Conservation (phyloP, 2,329 filamentous ascomycete species). For the Aspergillus sp. region DNA sequence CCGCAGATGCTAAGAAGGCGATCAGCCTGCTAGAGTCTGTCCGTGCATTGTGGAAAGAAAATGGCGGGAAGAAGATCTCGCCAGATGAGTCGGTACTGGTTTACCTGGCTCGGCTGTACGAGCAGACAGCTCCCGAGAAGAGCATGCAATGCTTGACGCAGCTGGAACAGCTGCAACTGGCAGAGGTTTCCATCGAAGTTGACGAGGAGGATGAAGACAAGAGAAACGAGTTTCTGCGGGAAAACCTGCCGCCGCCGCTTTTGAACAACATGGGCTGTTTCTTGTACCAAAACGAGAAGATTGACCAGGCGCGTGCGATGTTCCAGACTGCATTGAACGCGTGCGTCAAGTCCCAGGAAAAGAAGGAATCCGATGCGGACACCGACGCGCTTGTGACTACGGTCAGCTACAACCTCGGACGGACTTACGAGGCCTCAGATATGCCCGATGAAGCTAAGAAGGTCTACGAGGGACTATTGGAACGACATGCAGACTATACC, state of each 20-base stretch:
- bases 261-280: slow-evolving; percentile 98
- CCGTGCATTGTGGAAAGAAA: slow-evolving; percentile 80
- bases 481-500: slow-evolving; percentile 82
- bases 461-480: slow-evolving; percentile 78
- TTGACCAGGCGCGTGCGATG: slow-evolving; percentile 70
- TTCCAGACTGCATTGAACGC: slow-evolving; percentile 89
- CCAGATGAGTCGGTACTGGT: slow-evolving; percentile 83
- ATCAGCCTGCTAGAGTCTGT: slow-evolving; percentile 78
- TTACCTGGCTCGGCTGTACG: slow-evolving; percentile 87
- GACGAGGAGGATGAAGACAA: slow-evolving; percentile 62
- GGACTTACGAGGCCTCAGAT: slow-evolving; percentile 82
- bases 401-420: slow-evolving; percentile 91
- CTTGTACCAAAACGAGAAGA: slow-evolving; percentile 79
- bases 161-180: slow-evolving; percentile 82
- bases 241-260: slow-evolving; percentile 77
- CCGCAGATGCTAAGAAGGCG: slow-evolving; percentile 76
- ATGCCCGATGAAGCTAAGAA: slow-evolving; percentile 75
- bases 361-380: slow-evolving; percentile 67
- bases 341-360: slow-evolving; percentile 64
- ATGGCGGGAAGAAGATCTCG: slow-evolving; percentile 68
- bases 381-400: slow-evolving; percentile 89
- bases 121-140: slow-evolving; percentile 77
- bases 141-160: slow-evolving; percentile 86
- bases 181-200: slow-evolving; percentile 57
- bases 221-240: slow-evolving; percentile 56